phyloP scores from a whole-genome alignment of 768 basidiomycete genomes.

The Auricularia sp. region DNA sequence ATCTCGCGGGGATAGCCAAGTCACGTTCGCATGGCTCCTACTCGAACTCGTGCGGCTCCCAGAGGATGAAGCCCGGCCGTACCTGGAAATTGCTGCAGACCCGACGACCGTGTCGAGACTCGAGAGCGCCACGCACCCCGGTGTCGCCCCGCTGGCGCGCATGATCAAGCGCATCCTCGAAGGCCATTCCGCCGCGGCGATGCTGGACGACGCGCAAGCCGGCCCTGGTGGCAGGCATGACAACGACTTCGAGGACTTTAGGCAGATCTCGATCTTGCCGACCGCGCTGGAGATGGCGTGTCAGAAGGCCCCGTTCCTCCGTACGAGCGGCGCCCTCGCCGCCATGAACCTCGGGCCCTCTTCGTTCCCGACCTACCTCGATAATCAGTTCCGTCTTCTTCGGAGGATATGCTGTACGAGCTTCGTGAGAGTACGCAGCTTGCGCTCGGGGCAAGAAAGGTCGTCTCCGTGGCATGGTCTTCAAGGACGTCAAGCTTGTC shows the following conservation, averaged over 20 bases:
- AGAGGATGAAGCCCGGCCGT: constrained; percentile 23
- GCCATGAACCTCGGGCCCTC: constrained; percentile 33
- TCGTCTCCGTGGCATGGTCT: constrained; percentile 21
- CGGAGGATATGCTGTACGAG: constrained; percentile 56
- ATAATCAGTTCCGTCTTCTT: constrained; percentile 57
- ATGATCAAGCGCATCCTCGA: constrained; percentile 33
- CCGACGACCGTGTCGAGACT: constrained; percentile 20
- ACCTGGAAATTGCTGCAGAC: constrained; percentile 31
- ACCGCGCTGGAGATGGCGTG: constrained; percentile 48
- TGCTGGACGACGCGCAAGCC: constrained; percentile 15
- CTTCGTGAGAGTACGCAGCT: constrained; percentile 36
- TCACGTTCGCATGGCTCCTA: constrained; percentile 39
- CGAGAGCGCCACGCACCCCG: constrained; percentile 16
- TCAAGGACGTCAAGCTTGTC: constrained; percentile 29
- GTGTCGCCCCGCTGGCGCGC: constrained; percentile 22
- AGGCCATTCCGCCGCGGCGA: constrained; percentile 16
- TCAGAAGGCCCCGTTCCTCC: constrained; percentile 37
- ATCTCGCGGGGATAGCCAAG: constrained; percentile 24
- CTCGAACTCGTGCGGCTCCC: constrained; percentile 37
- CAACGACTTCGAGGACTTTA: constrained; percentile 56
- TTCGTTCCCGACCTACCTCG: constrained; percentile 33
- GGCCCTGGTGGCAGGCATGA: constrained; percentile 59
- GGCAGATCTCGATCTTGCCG: constrained; percentile 51
- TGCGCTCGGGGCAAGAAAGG: constrained; percentile 31
- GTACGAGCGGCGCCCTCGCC: constrained; percentile 34